phyloP scores from a whole-genome alignment of 2,329 filamentous ascomycete species.

The Rosellinia necatrix region DNA sequence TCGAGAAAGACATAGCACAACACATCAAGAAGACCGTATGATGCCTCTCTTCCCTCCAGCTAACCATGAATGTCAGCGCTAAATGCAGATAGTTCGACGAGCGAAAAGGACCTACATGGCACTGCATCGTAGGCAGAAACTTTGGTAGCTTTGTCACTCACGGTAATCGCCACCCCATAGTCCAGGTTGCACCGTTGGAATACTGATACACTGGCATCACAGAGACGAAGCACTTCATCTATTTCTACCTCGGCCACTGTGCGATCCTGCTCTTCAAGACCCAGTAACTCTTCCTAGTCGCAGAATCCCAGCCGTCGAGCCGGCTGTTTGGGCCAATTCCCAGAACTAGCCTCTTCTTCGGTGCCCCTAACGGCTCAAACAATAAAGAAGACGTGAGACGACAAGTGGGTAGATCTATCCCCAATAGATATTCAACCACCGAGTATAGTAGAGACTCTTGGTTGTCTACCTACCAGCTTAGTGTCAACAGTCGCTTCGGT shows the following conservation, averaged over 20 bases:
- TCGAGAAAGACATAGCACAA: slow-evolving; percentile 59
- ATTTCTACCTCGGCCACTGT: slow-evolving; percentile 99
- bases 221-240: slow-evolving; percentile 99
- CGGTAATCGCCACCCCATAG: slow-evolving; percentile 57
- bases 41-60: not conserved
- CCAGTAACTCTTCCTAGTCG: slow-evolving; percentile 61
- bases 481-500: not conserved
- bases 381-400: slow-evolving; percentile 2
- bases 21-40: slow-evolving; percentile 44
- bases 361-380: slow-evolving; percentile 4
- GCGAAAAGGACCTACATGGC: slow-evolving; percentile 97
- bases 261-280: slow-evolving; percentile 99
- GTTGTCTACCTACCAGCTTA: slow-evolving; percentile 2
- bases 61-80: not conserved
- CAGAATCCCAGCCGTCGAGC: not conserved
- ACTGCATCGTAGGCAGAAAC: slow-evolving; percentile 97
- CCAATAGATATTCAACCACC: slow-evolving; percentile 5
- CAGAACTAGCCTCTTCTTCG: slow-evolving; percentile 7
- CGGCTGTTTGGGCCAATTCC: slow-evolving; percentile 2
- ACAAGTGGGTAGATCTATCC: slow-evolving; percentile 6
- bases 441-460: slow-evolving; percentile 1
- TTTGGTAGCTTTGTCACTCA: slow-evolving; percentile 99
- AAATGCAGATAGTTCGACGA: slow-evolving; percentile 76
- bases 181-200: slow-evolving; percentile 2
- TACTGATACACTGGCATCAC: slow-evolving; percentile 28